Base-by-base conservation (phyloP, 495 filamentous ascomycete genomes). In the Aspergillus asperescens region DNA sequence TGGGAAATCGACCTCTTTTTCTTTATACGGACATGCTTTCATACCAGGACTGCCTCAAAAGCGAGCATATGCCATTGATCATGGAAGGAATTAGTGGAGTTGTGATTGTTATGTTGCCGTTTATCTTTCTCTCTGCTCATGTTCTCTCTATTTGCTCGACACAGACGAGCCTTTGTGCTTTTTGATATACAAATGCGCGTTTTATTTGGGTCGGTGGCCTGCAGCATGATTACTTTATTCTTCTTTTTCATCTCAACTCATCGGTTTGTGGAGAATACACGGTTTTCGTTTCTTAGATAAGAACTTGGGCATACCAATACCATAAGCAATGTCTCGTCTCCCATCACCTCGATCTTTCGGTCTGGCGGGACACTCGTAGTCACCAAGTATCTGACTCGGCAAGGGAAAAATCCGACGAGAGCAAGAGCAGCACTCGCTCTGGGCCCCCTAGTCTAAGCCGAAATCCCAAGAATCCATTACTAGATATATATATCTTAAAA, bases 111-210 rank as follows among this genome's bases (percentile, higher is more conserved):
- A 8, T 37, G n/a, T 53, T 25, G 18, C 7, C 46, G 38, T 52
- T 44, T 37, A 12, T 38, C 13, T 4, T 39, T 31, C 4, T 51
- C 35, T 37, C 35, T 40, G 23, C 10, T 24, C 20, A 23, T 42
- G 19, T 25, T 31, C 10, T 35, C 23, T 43, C n/a, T 50, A 40
- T 38, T 38, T 27, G 24, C 18, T 35, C 12, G 18, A 35, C 44
- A 20, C 51, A 41, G n/a, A 53, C 34, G 43, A 53, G 44, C 20
- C 22, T 54, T 57, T 54, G 56, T 54, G 55, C 45, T 48, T 57
- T 39, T 58, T 48, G 52, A 54, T 54, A 58, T 54, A 50, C 48
- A 49, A 41, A 43, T 55, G 29, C 48, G 31, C 32, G 37, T 45
- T 32, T 16, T 43, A 18, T 49, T 51, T 23, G 35, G 16, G 19